A percentile compares a stretch with the other conserved stretches of the same genome.
Evolutionary conservation across 352 stramenopile genomes (phyloP).

Genomic region (Phytophthora pluvialis): DNA sequence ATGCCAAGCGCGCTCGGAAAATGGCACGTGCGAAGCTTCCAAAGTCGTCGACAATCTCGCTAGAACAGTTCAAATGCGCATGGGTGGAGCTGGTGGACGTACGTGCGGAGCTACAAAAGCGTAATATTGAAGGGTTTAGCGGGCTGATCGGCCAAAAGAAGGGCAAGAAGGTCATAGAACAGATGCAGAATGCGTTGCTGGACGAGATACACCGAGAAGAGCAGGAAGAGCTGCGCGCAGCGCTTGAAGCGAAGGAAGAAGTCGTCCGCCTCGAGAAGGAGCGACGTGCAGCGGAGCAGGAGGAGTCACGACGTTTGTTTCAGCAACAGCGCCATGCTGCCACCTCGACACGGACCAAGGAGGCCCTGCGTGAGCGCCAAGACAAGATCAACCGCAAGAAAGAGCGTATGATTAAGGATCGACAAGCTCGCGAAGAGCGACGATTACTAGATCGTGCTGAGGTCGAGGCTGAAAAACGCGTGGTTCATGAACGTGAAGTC

Average conservation of each 20-base stretch:
- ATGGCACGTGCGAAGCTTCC: conserved; percentile 44
- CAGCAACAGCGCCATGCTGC: conserved; percentile 59
- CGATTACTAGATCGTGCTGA: conserved; percentile 46
- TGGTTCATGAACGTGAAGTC: conserved; percentile 49
- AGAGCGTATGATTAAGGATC: conserved; percentile 64
- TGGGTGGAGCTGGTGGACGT: conserved; percentile 64
- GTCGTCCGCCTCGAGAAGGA: conserved; percentile 59
- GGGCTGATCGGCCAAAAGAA: conserved; percentile 14
- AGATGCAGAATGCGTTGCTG: conserved; percentile 42
- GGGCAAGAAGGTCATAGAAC: conserved; percentile 26
- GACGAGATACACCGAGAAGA: conserved; percentile 50
- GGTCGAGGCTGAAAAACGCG: conserved; percentile 50
- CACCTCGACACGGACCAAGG: conserved; percentile 57
- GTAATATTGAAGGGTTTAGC: conserved; percentile 19
- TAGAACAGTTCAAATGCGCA: conserved; percentile 64
- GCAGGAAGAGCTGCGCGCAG: conserved; percentile 53
- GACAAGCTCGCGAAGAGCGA: conserved; percentile 64
- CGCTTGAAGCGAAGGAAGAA: conserved; percentile 58
- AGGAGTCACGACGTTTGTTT: conserved; percentile 48
- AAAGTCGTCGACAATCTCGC: conserved; percentile 37
- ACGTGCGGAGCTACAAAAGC: conserved; percentile 48
- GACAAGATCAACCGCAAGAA: conserved; percentile 69
- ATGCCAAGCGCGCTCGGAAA: conserved; percentile 21
- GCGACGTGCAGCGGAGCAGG: conserved; percentile 48
- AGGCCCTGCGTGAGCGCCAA: conserved; percentile 67